Base-by-base conservation (phyloP, 495 filamentous ascomycete genomes). In the Penicillium riverlandense region DNA sequence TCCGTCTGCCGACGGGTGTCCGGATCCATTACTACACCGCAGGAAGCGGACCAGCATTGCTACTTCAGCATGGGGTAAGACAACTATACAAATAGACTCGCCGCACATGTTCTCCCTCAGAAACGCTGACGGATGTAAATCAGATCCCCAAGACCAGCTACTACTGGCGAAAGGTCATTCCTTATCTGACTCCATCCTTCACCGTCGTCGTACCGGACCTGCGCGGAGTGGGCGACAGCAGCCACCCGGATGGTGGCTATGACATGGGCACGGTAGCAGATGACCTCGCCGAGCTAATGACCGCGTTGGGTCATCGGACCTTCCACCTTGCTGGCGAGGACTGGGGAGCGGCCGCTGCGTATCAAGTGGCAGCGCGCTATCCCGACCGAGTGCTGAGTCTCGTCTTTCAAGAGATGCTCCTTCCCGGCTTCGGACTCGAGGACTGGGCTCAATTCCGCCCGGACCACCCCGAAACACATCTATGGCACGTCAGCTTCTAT, bases 401-500 rank as follows among this genome's bases (percentile, higher is more conserved):
- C 3, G 11, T 14, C 11, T 37, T 37, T 16, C 35, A 37, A 12
- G 35, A 37, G 35, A 37, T 37, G 35, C 10, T 37, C 11, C 35
- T 37, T 11, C 35, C 35, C 13, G 35, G 35, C 13, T 37, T 37
- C 35, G 35, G 35, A 37, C 35, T 37, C 2, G 35, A 37, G 35
- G 35, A 37, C 10, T 37, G 35, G 35, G 35, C 35, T 11, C 10
- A 37, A 37, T 14, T 14, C 10, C 35, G 13, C 13, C 12, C 35
- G 2, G 13, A 11, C 16, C 6, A 7, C 7, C 11, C 35, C 12
- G 35, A 14, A 9, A 11, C 35, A 15, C 35, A 37, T 37, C 13
- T 37, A 14, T 69, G 66, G 63, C 69, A 72, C 41, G 52, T 71
- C 6, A 65, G 62, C 22, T 65, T 71, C 57, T 72, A 69, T 54